Conservation (phyloP, 2,329 filamentous ascomycete genomes). For the Nothophaeocryptopus gaeumannii region DNA sequence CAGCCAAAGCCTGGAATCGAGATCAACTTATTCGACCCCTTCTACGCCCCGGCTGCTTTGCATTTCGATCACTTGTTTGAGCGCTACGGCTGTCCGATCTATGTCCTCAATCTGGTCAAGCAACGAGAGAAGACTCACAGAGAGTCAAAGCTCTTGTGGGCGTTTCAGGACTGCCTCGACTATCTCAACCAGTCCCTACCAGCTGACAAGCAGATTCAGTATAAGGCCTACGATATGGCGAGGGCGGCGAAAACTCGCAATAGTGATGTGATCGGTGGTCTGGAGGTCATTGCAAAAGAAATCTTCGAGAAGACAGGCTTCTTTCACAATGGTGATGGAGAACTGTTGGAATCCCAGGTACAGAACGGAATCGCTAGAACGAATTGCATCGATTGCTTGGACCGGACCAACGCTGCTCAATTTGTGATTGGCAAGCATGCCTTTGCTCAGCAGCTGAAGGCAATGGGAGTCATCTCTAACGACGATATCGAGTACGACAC, state of each 20-base stretch:
- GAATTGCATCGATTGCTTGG: slow-evolving; percentile 96
- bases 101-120: slow-evolving; percentile 86
- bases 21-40: slow-evolving; percentile 91
- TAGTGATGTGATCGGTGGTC: slow-evolving; percentile 87
- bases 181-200: slow-evolving; percentile 96
- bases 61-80: slow-evolving; percentile 95
- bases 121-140: slow-evolving; percentile 80
- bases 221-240: slow-evolving; percentile 98
- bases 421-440: slow-evolving; percentile 96
- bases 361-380: slow-evolving; percentile 93
- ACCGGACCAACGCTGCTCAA: slow-evolving; percentile 94
- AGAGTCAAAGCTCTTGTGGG: slow-evolving; percentile 84
- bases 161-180: slow-evolving; percentile 81
- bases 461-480: slow-evolving; percentile 78
- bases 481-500: slow-evolving; percentile 87
- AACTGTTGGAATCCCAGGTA: slow-evolving; percentile 62
- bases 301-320: slow-evolving; percentile 85
- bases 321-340: slow-evolving; percentile 84
- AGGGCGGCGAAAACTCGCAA: slow-evolving; percentile 85
- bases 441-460: slow-evolving; percentile 85
- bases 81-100: slow-evolving; percentile 87
- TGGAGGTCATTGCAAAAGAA: slow-evolving; percentile 85
- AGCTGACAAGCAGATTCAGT: slow-evolving; percentile 76
- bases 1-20: slow-evolving; percentile 96
- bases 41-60: slow-evolving; percentile 86